Conservation (phyloP, 2,329 filamentous ascomycete species). For the Zymoseptoria passerinii region DNA sequence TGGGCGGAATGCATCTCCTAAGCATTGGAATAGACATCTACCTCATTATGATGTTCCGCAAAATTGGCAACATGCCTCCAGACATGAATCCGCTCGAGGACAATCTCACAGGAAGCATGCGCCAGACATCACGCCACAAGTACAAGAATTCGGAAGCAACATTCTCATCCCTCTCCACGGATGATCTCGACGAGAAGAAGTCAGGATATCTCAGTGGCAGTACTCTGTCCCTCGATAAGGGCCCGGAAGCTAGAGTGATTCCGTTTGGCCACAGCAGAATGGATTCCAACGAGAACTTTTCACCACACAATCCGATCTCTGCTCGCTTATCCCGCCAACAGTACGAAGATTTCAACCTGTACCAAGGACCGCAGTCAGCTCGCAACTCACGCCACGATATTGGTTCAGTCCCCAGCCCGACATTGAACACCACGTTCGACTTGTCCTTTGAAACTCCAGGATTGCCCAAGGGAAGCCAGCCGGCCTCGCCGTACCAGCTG, state of each 20-base stretch:
- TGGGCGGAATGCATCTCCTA: constrained; percentile 60
- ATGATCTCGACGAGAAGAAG: constrained; percentile 48
- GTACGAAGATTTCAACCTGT: constrained; percentile 32
- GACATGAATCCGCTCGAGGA: constrained; percentile 93
- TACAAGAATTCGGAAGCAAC: constrained; percentile 56
- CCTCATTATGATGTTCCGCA: constrained; percentile 69
- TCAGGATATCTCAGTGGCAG: constrained; percentile 43
- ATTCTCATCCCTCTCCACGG: constrained; percentile 23
- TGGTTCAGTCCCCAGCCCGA: constrained; percentile 1
- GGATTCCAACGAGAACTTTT: constrained; percentile 52
- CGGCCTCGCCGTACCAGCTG: not conserved
- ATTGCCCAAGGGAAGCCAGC: no score
- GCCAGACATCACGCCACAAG: constrained; percentile 54
- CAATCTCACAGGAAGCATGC: constrained; percentile 61
- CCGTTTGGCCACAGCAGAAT: constrained; percentile 74
- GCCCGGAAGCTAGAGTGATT: constrained; percentile 45
- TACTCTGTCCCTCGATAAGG: constrained; percentile 34
- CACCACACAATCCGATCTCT: constrained; percentile 41
- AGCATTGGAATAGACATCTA: constrained; percentile 66
- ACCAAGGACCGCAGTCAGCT: constrained; percentile 27
- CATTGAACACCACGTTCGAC: not conserved
- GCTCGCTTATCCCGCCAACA: constrained; percentile 48
- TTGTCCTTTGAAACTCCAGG: no score
- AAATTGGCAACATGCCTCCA: constrained; percentile 73
- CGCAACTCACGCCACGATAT: constrained; percentile 33